Base-by-base conservation (phyloP, 2,329 filamentous ascomycete species). In the Trichoderma sp. region DNA sequence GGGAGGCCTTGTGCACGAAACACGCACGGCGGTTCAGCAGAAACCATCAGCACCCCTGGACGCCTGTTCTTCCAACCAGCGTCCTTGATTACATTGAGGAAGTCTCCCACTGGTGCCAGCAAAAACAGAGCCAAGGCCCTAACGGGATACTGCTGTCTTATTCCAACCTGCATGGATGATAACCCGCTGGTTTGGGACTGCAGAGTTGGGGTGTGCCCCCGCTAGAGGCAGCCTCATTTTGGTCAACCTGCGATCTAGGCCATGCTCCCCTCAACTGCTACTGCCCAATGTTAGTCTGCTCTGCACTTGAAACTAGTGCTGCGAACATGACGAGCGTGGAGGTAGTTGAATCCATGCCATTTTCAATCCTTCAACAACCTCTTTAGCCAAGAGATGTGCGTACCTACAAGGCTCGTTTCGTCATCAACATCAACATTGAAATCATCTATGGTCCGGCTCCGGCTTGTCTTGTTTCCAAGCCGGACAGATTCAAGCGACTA, bases 21-120 rank as follows among this genome's bases (percentile, higher is more conserved):
- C 61, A 26, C 30, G 14, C 30, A 56, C 18, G 28, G 15, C 26
- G n/a, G 9, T 60, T 24, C 26, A 70, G 56, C 57, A 53, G 51
- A 68, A 69, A 51, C 66, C 28, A 53, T 53, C 36, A 4, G 28
- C 57, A 39, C 39, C 66, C 66, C 66, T 51, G n/a, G 28, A 21
- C 21, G 12, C 57, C 14, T 21, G 21, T 30, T 53, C 57, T 34
- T 61, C 56, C 66, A 62, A 70, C 66, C 66, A 61, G 39, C 66
- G 21, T 32, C 6, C 15, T 24, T 14, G 68, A 63, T 70, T 70
- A 64, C 47, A 28, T 43, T 63, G 28, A 28, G 32, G 9, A 12
- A 11, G 47, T 39, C 15, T 51, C 12, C 21, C 21, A 70, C 68
- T 70, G 68, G 68, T 64, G 68, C 60, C 68, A 70, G 3, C 66